These are phyloP conservation scores for Moesziomyces sp. DNA, from an alignment of 1,284 basidiomycete species.

Conservation along the genomic window DNA sequence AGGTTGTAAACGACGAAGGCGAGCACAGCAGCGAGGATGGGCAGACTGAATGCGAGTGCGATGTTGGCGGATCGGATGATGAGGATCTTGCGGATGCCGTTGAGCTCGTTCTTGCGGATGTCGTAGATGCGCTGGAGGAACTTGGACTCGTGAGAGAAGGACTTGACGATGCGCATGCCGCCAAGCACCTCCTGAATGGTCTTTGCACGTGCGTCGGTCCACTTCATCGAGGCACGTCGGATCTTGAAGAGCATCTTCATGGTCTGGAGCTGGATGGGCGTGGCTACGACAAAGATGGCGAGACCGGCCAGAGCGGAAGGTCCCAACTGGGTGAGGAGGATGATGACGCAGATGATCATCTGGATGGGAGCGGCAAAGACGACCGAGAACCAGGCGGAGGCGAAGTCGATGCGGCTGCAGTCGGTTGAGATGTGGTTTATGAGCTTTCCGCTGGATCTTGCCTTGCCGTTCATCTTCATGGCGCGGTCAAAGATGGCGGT, in stretches of 20 bases:
- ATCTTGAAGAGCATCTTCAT: constrained; percentile 81
- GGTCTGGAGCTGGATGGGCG: constrained; percentile 76
- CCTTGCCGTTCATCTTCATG: constrained; percentile 80
- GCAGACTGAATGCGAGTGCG: constrained; percentile 77
- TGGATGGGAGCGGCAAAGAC: constrained; percentile 76
- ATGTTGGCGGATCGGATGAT: constrained; percentile 79
- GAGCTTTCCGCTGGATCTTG: constrained; percentile 84
- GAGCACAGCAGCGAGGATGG: constrained; percentile 83
- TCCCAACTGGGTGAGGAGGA: constrained; percentile 79
- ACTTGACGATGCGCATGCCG: constrained; percentile 67
- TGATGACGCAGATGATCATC: constrained; percentile 71
- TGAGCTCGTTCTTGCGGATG: constrained; percentile 80
- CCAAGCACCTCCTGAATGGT: constrained; percentile 65
- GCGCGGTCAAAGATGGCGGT: constrained; percentile 86
- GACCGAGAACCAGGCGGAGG: constrained; percentile 81
- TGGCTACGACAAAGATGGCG: constrained; percentile 76
- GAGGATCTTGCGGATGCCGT: constrained; percentile 80
- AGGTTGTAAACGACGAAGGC: constrained; percentile 84
- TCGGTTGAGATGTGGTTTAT: constrained; percentile 95
- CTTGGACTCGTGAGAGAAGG: constrained; percentile 60
- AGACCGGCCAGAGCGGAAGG: constrained; percentile 85
- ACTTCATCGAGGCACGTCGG: constrained; percentile 82
- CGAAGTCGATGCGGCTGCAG: constrained; percentile 89
- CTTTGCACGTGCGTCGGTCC: constrained; percentile 78
- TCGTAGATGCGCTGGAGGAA: constrained; percentile 75